phyloP scores from a whole-genome alignment of 495 filamentous ascomycete species.

The Lasiosphaeria ovina region DNA sequence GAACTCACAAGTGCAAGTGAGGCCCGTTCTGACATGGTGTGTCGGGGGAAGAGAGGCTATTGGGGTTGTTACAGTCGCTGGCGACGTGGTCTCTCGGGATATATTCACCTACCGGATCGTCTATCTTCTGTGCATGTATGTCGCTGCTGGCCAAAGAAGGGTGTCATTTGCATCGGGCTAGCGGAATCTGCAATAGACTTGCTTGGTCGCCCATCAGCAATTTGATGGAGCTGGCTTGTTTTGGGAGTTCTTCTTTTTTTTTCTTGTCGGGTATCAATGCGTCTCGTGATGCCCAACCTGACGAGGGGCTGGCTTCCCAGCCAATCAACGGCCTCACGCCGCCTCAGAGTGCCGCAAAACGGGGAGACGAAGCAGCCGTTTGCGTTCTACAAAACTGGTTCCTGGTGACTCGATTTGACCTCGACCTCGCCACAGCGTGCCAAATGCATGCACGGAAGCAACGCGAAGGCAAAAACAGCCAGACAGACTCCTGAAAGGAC shows the following conservation, averaged over 20 bases:
- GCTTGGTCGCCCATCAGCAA: conserved; percentile 12
- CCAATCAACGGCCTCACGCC: conserved; percentile 25
- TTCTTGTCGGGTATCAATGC: conserved; percentile 37
- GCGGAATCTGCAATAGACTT: conserved; percentile 12
- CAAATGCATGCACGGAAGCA: conserved; percentile 1
- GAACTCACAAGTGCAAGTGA: background rate
- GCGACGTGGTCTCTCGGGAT: conserved; percentile 13
- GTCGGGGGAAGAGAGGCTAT: background rate
- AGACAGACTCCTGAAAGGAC: conserved; percentile 4
- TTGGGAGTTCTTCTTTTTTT: conserved; percentile 6
- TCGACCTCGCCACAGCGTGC: background rate
- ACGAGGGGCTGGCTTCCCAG: conserved; percentile 8
- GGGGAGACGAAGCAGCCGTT: conserved; percentile 10
- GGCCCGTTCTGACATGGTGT: background rate
- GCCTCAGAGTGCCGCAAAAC: background rate
- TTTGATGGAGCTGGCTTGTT: conserved; percentile 16
- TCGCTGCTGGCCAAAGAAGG: conserved; percentile 3
- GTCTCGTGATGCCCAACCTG: conserved; percentile 29
- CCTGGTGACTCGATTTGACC: background rate
- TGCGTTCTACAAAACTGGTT: conserved; percentile 8
- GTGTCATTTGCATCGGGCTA: conserved; percentile 17
- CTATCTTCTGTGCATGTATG: background rate
- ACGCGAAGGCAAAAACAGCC: background rate
- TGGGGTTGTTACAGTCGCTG: conserved; percentile 1
- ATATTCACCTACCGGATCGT: conserved; percentile 20